Evolutionary conservation across 2,329 filamentous ascomycete genomes (phyloP).

Genomic region (Colletotrichum australisinense): DNA sequence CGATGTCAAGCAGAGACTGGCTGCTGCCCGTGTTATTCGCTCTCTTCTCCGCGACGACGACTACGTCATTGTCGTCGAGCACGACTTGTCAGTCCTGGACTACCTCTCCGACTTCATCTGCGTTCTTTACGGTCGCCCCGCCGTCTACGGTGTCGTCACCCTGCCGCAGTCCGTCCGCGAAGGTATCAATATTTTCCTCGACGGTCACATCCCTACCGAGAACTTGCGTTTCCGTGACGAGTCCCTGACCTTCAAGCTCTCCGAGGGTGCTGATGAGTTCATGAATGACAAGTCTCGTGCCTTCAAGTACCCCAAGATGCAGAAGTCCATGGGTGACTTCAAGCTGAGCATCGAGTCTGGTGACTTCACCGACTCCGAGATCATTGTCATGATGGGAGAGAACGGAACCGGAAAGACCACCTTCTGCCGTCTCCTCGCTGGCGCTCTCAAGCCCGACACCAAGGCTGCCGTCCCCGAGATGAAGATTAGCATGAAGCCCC

Average conservation of each 20-base stretch:
- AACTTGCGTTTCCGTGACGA: slow-evolving; percentile 99
- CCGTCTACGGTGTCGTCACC: slow-evolving; percentile 97
- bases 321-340: slow-evolving; percentile 93
- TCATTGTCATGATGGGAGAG: slow-evolving; percentile 99
- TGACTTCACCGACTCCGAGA: slow-evolving; percentile 96
- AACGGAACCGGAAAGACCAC: slow-evolving; percentile 99
- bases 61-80: slow-evolving; percentile 99
- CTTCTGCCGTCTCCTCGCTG: slow-evolving; percentile 96
- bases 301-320: slow-evolving; percentile 90
- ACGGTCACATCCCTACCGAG: slow-evolving; percentile 97
- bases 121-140: slow-evolving; percentile 94
- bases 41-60: slow-evolving; percentile 88
- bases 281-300: slow-evolving; percentile 84
- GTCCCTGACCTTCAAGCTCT: slow-evolving; percentile 93
- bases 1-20: slow-evolving; percentile 98
- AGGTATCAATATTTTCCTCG: slow-evolving; percentile 99
- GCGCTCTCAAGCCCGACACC: slow-evolving; percentile 90
- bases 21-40: slow-evolving; percentile 91
- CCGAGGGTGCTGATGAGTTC: slow-evolving; percentile 90
- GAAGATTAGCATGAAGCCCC: slow-evolving; percentile 99
- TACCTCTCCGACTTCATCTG: slow-evolving; percentile 99
- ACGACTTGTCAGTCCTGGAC: slow-evolving; percentile 98
- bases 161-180: slow-evolving; percentile 95
- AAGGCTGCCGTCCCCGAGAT: slow-evolving; percentile 85
- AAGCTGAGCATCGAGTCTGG: slow-evolving; percentile 84